Conservation (phyloP, 306 rosid species). For the Mimosa bimucronata region DNA sequence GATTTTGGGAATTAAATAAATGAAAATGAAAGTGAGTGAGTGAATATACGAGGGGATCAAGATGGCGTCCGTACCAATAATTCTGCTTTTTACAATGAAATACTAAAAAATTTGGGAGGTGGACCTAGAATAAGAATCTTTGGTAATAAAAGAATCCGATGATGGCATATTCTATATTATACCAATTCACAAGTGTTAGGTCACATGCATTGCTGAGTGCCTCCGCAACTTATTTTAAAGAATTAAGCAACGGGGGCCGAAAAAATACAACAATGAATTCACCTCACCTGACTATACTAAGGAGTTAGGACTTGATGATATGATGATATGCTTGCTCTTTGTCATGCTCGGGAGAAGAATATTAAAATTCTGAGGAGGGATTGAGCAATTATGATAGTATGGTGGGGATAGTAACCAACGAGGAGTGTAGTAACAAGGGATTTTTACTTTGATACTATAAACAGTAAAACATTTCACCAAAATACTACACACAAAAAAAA, state of each 20-base stretch:
- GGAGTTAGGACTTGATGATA: not conserved
- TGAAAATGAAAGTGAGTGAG: not conserved
- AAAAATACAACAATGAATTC: not conserved
- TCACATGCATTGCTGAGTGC: not conserved
- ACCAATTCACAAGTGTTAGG: not conserved
- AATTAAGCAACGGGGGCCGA: not conserved
- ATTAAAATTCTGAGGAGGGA: not conserved
- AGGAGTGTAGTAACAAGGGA: not conserved
- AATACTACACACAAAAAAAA: no score
- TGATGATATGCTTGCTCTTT: not conserved
- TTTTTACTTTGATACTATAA: no score
- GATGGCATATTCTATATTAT: not conserved
- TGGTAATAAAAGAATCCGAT: not conserved
- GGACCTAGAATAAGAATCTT: not conserved
- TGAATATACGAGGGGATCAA: not conserved
- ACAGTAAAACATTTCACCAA: no score
- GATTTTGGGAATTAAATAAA: not conserved
- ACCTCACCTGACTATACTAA: not conserved
- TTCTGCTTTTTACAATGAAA: not conserved
- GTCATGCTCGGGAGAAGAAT: not conserved
- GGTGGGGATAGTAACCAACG: not conserved
- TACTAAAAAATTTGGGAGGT: not conserved
- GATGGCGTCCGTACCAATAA: not conserved
- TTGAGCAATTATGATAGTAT: not conserved
- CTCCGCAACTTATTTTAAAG: not conserved